Evolutionary conservation across 106 monocot species (phyloP), one percentile per base, ranked within the genome.

Genomic region (Ottelia alismoides): DNA sequence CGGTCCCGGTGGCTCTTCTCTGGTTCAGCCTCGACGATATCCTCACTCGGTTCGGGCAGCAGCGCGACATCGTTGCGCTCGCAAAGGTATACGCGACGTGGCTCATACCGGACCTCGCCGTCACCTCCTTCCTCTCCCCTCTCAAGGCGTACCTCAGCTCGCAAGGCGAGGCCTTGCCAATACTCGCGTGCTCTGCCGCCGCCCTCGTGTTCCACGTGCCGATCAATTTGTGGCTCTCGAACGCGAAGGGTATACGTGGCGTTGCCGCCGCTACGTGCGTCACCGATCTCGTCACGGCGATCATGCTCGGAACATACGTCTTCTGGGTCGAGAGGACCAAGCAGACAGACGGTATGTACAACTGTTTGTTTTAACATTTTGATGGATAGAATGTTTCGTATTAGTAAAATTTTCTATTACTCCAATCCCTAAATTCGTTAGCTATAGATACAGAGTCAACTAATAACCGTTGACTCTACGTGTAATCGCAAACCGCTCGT

Each of bases 81-180:
- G 76, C 90, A 5, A 79, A 68, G 69, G 61, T 48, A 45, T 93
- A 76, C 64, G 51, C 73, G 28, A 45, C 19, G 2, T 77, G 52
- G 26, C 89, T 98, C 27, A 58, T 98, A 27, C 98, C 98, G 0
- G 85, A 82, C 53, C 59, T 98, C 20, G 62, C 60, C 16, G 76
- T 83, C 10, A 75, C 72, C 31, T 82, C 98, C 0, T 77, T 98
- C 30, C 74, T 98, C 22, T 64, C 52, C 31, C 98, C 98, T 28
- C 74, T 98, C n/a, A 90, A 77, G 61, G 56, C 85, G 29, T 98
- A 98, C 45, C 43, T 90, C 28, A 98, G 65, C 63, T 69, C 76
- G 2, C 98, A 98, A 50, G 98, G 82, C 1, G 61, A 77, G 18
- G 90, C 82, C 2, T 61, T 98, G 0, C 98, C 98, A 0, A 75